phyloP scores from a whole-genome alignment of 805 yeast genomes.

The Wickerhamiella azyma region DNA sequence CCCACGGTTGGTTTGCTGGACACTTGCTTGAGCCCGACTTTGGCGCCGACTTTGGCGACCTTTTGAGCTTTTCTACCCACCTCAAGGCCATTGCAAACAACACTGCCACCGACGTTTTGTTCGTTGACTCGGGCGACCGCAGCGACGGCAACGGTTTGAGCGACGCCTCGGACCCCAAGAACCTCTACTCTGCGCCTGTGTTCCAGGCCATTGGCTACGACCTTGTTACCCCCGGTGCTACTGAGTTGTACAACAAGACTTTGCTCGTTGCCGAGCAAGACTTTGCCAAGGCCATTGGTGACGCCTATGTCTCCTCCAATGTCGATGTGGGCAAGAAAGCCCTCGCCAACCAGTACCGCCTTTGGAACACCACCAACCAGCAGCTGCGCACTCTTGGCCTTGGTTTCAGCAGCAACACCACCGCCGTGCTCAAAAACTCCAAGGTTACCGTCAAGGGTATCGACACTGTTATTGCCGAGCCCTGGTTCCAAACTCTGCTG shows the following conservation, averaged over 20 bases:
- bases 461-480: slow-evolving; percentile 35
- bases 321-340: slow-evolving; percentile 29
- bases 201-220: slow-evolving; percentile 57
- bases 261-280: slow-evolving; percentile 48
- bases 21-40: slow-evolving; percentile 53
- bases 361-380: slow-evolving; percentile 49
- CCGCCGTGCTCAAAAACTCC: slow-evolving; percentile 60
- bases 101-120: slow-evolving; percentile 43
- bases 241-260: slow-evolving; percentile 62
- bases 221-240: slow-evolving; percentile 74
- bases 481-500: slow-evolving; percentile 45
- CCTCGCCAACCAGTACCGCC: slow-evolving; percentile 54
- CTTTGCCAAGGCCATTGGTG: slow-evolving; percentile 38
- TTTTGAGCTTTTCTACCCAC: slow-evolving; percentile 47
- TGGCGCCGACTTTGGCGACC: slow-evolving; percentile 82
- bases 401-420: slow-evolving; percentile 68
- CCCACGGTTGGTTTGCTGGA: slow-evolving; percentile 92
- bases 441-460: slow-evolving; percentile 50
- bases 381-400: slow-evolving; percentile 44
- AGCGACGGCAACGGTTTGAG: slow-evolving; percentile 81
- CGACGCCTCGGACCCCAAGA: slow-evolving; percentile 64
- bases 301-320: slow-evolving; percentile 43
- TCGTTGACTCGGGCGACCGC: slow-evolving; percentile 81
- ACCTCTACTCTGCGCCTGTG: slow-evolving; percentile 42
- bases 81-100: slow-evolving; percentile 34